Evolutionary conservation across 108 stramenopile genomes (phyloP).

Genomic region (Skeletonema marinoi): DNA sequence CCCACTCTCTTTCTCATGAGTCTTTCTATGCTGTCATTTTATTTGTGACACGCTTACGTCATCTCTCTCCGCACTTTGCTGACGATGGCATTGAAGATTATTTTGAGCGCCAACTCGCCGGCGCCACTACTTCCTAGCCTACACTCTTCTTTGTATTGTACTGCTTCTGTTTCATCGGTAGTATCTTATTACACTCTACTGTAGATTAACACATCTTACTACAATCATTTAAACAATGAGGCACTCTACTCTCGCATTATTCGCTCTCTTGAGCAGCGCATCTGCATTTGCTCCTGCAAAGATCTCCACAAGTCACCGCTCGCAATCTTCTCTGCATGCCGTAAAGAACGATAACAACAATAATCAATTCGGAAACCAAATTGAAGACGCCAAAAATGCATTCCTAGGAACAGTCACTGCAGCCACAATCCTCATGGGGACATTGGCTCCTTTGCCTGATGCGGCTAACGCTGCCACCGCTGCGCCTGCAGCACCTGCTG

Average conservation of each 20-base stretch:
- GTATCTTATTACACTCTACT: no score
- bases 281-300: conserved; percentile 3
- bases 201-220: neutral
- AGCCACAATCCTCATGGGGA: neutral
- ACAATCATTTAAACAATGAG: neutral
- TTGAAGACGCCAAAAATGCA: conserved; percentile 4
- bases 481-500: neutral
- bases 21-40: no score
- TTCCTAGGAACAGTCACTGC: conserved; percentile 6
- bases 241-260: neutral
- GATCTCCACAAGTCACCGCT: neutral
- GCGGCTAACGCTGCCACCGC: neutral
- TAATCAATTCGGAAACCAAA: neutral
- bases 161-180: no score
- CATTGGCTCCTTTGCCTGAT: conserved; percentile 5
- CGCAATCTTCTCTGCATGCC: neutral
- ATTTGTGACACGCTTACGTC: no score
- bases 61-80: no score
- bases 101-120: no score
- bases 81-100: no score
- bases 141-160: no score
- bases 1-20: no score
- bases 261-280: conserved; percentile 2
- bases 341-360: neutral
- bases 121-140: no score